These are phyloP conservation scores for Sordariomycetes sp. DNA, from an alignment of 2,329 filamentous ascomycete species.

Conservation along the genomic window DNA sequence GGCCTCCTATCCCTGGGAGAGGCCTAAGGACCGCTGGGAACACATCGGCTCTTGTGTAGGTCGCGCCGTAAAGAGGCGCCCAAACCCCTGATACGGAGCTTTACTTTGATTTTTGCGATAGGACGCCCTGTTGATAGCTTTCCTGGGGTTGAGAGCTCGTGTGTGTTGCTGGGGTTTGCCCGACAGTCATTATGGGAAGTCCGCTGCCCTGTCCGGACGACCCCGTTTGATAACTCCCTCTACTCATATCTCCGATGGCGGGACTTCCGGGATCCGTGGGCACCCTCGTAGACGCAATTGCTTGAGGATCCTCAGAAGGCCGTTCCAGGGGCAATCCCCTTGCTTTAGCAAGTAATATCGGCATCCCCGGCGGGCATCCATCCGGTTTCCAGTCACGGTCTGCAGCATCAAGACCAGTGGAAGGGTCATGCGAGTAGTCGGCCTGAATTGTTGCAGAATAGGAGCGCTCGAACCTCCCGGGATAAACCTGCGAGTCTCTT, in stretches of 20 bases:
- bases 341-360: slow-evolving; percentile 9
- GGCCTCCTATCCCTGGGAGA: neutral
- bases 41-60: neutral
- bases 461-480: neutral
- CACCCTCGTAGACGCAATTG: neutral
- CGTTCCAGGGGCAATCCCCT: slow-evolving; percentile 8
- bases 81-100: neutral
- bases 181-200: neutral
- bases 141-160: neutral
- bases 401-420: neutral
- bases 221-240: neutral
- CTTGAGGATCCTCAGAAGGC: neutral
- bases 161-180: neutral
- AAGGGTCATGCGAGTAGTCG: slow-evolving; percentile 3
- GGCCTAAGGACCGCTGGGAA: neutral
- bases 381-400: slow-evolving; percentile 7
- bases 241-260: neutral
- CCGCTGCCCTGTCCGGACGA: neutral
- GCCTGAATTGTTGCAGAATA: neutral
- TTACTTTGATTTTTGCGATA: neutral
- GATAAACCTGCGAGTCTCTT: neutral
- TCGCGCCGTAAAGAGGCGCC: neutral
- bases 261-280: neutral
- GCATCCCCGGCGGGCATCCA: slow-evolving; percentile 9
- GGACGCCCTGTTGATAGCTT: neutral